Conservation (phyloP, 192 early-diverging fungal species). For the Coemansia sp. region DNA sequence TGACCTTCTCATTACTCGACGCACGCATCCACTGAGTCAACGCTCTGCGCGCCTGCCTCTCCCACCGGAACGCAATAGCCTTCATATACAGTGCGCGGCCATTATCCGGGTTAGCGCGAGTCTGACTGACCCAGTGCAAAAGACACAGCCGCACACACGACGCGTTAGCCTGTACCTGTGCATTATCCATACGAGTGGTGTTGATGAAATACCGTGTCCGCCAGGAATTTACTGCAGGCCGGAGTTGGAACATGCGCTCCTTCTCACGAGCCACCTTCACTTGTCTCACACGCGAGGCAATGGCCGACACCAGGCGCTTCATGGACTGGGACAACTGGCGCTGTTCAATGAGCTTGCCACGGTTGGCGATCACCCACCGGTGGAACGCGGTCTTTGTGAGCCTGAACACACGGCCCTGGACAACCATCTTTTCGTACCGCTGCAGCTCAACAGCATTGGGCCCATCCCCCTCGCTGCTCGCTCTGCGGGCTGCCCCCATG, state of each 20-base stretch:
- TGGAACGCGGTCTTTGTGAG: constrained; percentile 5
- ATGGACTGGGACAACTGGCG: constrained; percentile 7
- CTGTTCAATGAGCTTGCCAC: constrained; percentile 28
- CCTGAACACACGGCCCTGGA: not conserved
- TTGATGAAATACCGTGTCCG: constrained; percentile 9
- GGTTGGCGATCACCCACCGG: constrained; percentile 18
- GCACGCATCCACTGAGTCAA: constrained; percentile 30
- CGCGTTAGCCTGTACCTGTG: constrained; percentile 19
- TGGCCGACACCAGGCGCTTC: not conserved
- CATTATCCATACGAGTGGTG: constrained; percentile 15
- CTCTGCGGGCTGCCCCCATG: not conserved
- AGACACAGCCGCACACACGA: constrained; percentile 32
- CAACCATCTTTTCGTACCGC: constrained; percentile 6
- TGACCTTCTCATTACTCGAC: constrained; percentile 22
- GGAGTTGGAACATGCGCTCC: constrained; percentile 13
- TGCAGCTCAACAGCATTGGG: constrained; percentile 15
- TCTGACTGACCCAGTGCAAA: constrained; percentile 23
- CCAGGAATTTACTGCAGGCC: constrained; percentile 18
- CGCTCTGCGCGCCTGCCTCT: constrained; percentile 33
- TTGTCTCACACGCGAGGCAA: constrained; percentile 15
- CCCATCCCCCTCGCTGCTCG: constrained; percentile 7
- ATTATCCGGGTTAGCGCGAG: constrained; percentile 9
- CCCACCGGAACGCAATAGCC: constrained; percentile 44
- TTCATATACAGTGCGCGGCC: constrained; percentile 10
- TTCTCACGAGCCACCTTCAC: constrained; percentile 18